phyloP scores from a whole-genome alignment of 441 rosid species.

The Jatropha multifida region DNA sequence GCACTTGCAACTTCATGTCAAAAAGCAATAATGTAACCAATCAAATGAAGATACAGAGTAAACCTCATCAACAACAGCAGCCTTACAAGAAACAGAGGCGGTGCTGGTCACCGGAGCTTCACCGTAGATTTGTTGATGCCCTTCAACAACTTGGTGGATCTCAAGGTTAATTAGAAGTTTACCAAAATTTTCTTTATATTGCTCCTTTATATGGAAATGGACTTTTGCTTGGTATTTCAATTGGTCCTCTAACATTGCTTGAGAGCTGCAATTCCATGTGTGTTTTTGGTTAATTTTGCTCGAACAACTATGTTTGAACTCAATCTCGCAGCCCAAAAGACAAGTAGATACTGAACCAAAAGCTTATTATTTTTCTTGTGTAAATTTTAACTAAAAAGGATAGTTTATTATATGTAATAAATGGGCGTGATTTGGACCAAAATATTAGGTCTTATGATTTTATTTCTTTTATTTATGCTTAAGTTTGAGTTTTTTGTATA shows the following conservation, averaged over 20 bases:
- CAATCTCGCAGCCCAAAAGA: too few species aligned
- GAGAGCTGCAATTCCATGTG: conserved; percentile 12
- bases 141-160: conserved; percentile 88
- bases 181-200: not conserved
- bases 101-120: conserved; percentile 95
- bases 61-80: conserved; percentile 34
- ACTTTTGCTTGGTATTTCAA: not conserved
- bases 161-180: conserved; percentile 47
- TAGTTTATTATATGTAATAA: conserved; percentile 9
- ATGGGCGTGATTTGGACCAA: not conserved
- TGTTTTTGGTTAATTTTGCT: too few species aligned
- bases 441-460: not conserved
- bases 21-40: conserved; percentile 21
- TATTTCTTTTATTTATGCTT: not conserved
- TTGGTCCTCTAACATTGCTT: not conserved
- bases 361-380: not conserved
- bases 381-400: conserved; percentile 13
- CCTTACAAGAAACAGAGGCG: conserved; percentile 80
- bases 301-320: too few species aligned
- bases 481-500: not conserved
- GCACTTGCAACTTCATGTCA: conserved; percentile 19
- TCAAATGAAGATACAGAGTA: conserved; percentile 35
- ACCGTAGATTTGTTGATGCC: conserved; percentile 73
- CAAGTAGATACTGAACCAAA: too few species aligned
- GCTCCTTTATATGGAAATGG: not conserved